Percentiles rank a stretch among this genome's conserved stretches.
phyloP scores from a whole-genome alignment of 176 grass and related monocot species.

The Guadua angustifolia region DNA sequence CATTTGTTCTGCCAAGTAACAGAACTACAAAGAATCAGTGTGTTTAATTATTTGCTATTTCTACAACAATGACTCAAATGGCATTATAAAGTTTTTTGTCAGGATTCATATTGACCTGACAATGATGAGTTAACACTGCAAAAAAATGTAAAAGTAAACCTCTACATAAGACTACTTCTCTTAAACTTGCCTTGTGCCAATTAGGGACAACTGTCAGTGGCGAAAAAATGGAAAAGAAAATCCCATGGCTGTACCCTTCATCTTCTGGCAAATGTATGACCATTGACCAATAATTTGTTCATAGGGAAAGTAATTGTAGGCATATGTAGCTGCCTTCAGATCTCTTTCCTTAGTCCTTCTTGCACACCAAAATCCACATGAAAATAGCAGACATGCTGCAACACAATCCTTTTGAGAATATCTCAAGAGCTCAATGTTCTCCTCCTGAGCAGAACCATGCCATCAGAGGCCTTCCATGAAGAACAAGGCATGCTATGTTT shows the following conservation, averaged over 20 bases:
- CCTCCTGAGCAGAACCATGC: not conserved
- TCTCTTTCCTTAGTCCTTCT: not conserved
- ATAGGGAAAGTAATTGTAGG: not conserved
- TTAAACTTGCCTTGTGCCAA: constrained; percentile 7
- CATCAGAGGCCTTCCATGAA: not conserved
- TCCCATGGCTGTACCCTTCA: not conserved
- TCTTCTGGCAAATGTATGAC: not conserved
- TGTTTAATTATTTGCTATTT: not conserved
- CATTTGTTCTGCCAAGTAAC: not conserved
- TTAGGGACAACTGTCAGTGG: not conserved
- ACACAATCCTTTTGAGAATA: not conserved
- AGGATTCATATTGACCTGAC: not conserved
- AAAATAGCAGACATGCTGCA: not conserved
- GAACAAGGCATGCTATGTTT: not conserved
- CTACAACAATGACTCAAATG: constrained; percentile 5
- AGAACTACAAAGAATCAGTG: not conserved
- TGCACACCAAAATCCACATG: not conserved
- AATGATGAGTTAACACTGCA: not conserved
- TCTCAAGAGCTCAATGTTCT: not conserved
- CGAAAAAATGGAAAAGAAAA: not conserved
- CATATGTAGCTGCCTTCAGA: not conserved
- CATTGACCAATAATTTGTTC: not conserved
- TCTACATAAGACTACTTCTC: constrained; percentile 5
- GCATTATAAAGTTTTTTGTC: not conserved
- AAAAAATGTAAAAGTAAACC: not conserved